phyloP scores from a whole-genome alignment of 495 filamentous ascomycete genomes.

The Neurospora africana region DNA sequence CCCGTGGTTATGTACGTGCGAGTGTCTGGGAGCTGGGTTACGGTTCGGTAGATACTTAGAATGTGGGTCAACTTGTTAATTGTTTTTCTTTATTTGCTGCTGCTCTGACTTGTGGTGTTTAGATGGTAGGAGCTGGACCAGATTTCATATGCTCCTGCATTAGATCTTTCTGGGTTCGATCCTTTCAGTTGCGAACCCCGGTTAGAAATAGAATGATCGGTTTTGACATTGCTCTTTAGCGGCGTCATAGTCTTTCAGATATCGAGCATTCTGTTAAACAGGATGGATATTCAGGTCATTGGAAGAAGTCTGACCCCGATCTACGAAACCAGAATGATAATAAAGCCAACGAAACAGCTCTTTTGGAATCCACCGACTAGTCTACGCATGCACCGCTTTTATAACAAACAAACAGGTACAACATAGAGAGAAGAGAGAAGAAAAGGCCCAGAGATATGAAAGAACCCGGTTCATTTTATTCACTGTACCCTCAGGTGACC shows the following conservation, averaged over 20 bases:
- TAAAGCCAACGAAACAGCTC: not conserved
- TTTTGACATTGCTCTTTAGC: not conserved
- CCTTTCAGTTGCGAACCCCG: no score
- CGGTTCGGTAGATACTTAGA: no score
- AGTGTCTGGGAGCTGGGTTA: no score
- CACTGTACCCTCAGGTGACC: not conserved
- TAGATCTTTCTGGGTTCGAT: no score
- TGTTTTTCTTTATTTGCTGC: no score
- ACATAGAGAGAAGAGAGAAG: not conserved
- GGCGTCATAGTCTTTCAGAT: not conserved
- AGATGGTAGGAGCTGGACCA: no score
- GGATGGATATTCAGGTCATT: not conserved
- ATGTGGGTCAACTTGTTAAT: no score
- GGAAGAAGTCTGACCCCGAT: not conserved
- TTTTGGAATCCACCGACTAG: not conserved
- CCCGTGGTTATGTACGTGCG: no score
- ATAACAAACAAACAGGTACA: not conserved
- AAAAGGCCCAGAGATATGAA: not conserved
- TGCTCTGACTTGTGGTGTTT: no score
- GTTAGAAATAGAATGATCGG: not conserved
- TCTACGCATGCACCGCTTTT: not conserved
- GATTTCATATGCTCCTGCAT: no score
- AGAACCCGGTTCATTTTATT: not conserved
- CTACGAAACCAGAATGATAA: not conserved
- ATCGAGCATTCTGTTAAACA: not conserved